Percentiles rank a stretch among this genome's conserved stretches.
Evolutionary conservation across 768 basidiomycete genomes (phyloP).

Genomic region (Mrakia hoshinonis): DNA sequence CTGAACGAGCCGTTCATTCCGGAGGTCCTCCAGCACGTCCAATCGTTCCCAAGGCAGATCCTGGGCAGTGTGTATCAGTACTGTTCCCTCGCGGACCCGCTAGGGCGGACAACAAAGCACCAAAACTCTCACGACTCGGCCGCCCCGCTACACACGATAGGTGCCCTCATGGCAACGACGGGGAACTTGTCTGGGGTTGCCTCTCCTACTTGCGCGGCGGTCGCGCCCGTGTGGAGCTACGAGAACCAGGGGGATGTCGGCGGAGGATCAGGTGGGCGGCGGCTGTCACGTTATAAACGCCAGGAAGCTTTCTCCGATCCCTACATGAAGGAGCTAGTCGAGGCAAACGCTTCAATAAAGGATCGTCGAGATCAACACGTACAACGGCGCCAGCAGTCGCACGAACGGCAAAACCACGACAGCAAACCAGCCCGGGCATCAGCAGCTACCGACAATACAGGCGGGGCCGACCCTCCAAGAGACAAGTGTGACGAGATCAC

Average conservation of each 20-base stretch:
- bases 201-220: background rate
- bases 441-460: background rate
- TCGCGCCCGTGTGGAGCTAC: slow-evolving; percentile 17
- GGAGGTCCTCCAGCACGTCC: background rate
- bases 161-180: slow-evolving; percentile 16
- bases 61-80: background rate
- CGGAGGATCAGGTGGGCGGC: background rate
- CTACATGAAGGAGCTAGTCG: background rate
- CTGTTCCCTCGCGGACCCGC: background rate
- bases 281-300: background rate
- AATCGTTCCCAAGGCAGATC: background rate
- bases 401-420: too few relatives aligned
- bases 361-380: background rate
- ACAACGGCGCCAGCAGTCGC: background rate
- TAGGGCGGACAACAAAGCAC: background rate
- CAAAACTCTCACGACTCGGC: background rate
- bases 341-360: background rate
- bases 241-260: slow-evolving; percentile 13
- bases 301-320: background rate
- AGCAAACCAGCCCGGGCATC: background rate
- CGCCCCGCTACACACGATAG: slow-evolving; percentile 13
- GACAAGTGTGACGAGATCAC: too few relatives aligned
- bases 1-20: slow-evolving; percentile 25
- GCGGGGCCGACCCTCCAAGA: too few relatives aligned
- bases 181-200: slow-evolving; percentile 13